Base-by-base conservation (phyloP, 148 eudicot species). In the Chenopodium formosanum region DNA sequence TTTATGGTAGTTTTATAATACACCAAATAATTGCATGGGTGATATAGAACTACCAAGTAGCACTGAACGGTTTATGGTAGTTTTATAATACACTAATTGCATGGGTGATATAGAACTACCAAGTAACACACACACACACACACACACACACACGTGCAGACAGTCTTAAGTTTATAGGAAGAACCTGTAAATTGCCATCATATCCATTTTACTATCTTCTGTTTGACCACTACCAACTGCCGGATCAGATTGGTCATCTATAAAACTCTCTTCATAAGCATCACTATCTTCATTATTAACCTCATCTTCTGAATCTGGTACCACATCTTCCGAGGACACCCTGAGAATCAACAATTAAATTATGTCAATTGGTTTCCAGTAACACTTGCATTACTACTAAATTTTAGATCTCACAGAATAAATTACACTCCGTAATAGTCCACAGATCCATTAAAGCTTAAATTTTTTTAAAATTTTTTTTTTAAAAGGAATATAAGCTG, bases 121-220 rank as follows among this genome's bases (percentile, higher is more conserved):
- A 22, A 4, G 65, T 27, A 27, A 0, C 29, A 27, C 1, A 27
- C 29, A 27, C 29, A 27, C 29, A 27, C 29, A 27, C 29, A 27
- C 29, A 27, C 29, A 27, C 29, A 27, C 29, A 27, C 29, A 27
- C 29, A 27, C 29, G 32, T 31, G 13, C 66, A 5, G 44, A 40
- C 44, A 40, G 44, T 40, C 7, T 62, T 56, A 32, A 14, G 73
- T 74, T 47, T 14, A 72, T 44, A 32, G 23, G 56, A 72, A 75
- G 83, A 74, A 95, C 98, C 98, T 95, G 91, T 95, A 95, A 73
- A 95, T 76, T 71, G 97, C 97, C 97, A 95, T 91, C 97, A 93
- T 93, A 83, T 91, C 97, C 78, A 82, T 27, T 83, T 81, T 81
- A 83, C 87, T 79, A 47, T 75, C 85, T 74, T 84, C 93, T 69